Evolutionary conservation across 768 basidiomycete genomes (phyloP), one percentile per base, ranked within the genome.

Genomic region (button mushroom (Agaricus bisporus)): DNA sequence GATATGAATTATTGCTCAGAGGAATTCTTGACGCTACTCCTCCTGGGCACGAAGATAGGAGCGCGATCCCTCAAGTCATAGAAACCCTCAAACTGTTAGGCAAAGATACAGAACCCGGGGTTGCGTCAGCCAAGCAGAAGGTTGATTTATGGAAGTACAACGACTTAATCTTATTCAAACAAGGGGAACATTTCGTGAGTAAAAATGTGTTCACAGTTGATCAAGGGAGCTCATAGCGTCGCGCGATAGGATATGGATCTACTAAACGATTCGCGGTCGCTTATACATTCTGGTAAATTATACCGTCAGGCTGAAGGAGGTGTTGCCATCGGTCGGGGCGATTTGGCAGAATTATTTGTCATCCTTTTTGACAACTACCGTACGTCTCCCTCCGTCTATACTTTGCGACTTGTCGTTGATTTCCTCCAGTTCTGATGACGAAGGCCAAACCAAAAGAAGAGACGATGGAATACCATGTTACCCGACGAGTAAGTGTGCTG

Each of bases 351-450:
- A 67, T 77, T 95, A 6, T 88, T 86, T 57, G 87, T 95, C 7
- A 75, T 98, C 49, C 73, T 99, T 2, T 97, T 99, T 61, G 97
- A 99, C 68, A 93, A 98, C 62, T 99, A 98, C 61, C 68, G 93
- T 92, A 55, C 68, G 90, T 68, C 15, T n/a, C 12, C 14, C 15
- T n/a, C 12, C 14, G 7, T 15, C 28, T 5, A 14, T 41, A 20
- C 46, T 22, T 15, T 41, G 47, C 20, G 17, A n/a, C 20, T 41
- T 17, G 41, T 71, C 26, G 29, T 36, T 65, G 26, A 18, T 12
- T 8, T 45, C 20, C n/a, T 59, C 5, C 62, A 94, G 93, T 95
- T 67, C 90, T 95, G 32, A 81, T 93, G 79, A 92, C 91, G 11
- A 95, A 95, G 65, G 71, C 83, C 1, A 88, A 87, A 60, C 86